Conservation (phyloP, 768 basidiomycete species). For the Mycena latifolia region DNA sequence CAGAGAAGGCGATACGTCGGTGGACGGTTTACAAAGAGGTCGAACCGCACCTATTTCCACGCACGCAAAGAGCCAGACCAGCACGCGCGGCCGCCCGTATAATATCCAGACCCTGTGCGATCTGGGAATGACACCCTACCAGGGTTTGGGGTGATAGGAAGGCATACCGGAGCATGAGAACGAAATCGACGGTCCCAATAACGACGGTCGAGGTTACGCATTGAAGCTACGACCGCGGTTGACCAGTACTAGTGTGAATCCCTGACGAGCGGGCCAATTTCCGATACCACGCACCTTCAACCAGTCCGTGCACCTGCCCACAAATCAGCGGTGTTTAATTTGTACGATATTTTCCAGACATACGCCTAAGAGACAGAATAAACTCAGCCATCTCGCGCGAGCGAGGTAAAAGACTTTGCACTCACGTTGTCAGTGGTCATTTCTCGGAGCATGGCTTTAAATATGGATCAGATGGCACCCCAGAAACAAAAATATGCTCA, state of each 20-base stretch:
- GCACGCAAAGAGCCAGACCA: conserved; percentile 16
- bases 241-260: no score
- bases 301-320: conserved; percentile 5
- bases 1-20: neutral
- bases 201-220: conserved; percentile 17
- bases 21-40: neutral
- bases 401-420: neutral
- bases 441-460: conserved; percentile 16
- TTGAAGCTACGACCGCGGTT: conserved; percentile 4
- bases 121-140: neutral
- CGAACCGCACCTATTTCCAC: neutral
- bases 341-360: neutral
- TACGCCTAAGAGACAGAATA: conserved; percentile 18
- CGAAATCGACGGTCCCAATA: neutral
- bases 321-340: neutral
- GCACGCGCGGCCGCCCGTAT: conserved; percentile 1
- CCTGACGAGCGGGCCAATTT: no score
- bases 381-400: neutral
- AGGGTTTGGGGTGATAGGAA: no score
- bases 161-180: neutral
- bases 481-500: neutral
- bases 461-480: neutral
- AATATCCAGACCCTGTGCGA: conserved; percentile 21
- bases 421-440: neutral
- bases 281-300: conserved; percentile 3